Evolutionary conservation across 1,139 yeast species (phyloP).

Genomic region (Saccharomyces hybrid): DNA sequence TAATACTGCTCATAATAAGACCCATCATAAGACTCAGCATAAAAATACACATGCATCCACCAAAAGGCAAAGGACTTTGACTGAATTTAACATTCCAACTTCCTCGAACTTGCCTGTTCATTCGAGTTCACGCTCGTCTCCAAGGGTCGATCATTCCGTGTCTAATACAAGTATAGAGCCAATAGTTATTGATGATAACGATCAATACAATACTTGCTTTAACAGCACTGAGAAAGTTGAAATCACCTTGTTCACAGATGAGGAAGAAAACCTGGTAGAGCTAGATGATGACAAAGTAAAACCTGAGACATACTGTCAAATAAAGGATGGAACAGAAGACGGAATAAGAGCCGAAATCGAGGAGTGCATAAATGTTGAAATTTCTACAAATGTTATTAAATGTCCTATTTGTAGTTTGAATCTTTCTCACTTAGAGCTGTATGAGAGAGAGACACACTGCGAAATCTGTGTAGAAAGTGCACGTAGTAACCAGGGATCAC

Average conservation of each 20-base stretch:
- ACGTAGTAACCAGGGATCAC: constrained; percentile 7
- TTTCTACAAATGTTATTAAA: constrained; percentile 9
- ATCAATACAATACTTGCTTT: background rate
- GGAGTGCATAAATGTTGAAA: background rate
- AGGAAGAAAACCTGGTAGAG: background rate
- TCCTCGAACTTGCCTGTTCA: constrained; percentile 10
- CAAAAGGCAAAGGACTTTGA: constrained; percentile 22
- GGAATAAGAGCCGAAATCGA: background rate
- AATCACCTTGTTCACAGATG: background rate
- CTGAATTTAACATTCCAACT: constrained; percentile 24
- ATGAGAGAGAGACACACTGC: constrained; percentile 49
- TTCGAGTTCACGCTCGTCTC: background rate
- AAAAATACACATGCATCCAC: constrained; percentile 4
- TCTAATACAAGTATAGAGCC: background rate
- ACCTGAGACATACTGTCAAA: background rate
- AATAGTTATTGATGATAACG: background rate
- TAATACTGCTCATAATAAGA: background rate
- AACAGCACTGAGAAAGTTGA: background rate
- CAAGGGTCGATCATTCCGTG: background rate
- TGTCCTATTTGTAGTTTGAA: constrained; percentile 48
- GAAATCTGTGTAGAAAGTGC: constrained; percentile 41
- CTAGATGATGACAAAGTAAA: background rate
- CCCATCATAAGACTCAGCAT: background rate
- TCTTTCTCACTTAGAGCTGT: constrained; percentile 34
- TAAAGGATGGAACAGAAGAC: background rate